Percentiles rank a stretch among this genome's conserved stretches.
Evolutionary conservation across 139 green algal species (phyloP).

Genomic region (Chlorella sp.): DNA sequence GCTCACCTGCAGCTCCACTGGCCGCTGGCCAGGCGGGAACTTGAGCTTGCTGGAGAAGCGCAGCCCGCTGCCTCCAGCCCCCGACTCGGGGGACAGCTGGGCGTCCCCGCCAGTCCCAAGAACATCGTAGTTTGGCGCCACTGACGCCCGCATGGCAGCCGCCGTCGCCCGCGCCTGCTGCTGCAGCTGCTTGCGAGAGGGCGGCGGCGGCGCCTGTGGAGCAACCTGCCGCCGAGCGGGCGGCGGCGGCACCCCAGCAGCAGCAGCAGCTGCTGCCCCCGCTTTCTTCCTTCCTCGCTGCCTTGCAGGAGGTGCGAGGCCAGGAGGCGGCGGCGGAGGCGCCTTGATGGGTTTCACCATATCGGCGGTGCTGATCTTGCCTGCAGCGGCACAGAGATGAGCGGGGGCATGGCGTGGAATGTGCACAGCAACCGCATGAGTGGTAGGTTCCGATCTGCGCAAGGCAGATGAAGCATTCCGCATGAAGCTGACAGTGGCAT

Average conservation of each 20-base stretch:
- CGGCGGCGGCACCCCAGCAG: not conserved
- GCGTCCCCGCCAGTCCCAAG: not conserved
- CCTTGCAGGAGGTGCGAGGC: not conserved
- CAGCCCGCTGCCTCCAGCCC: not conserved
- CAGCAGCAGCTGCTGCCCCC: not conserved
- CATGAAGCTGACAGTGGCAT: no score
- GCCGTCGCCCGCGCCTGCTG: constrained; percentile 5
- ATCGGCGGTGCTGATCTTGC: not conserved
- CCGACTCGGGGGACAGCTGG: not conserved
- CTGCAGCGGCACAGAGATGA: no score
- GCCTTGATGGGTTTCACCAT: constrained; percentile 18
- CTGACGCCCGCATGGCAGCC: not conserved
- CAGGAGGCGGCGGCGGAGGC: not conserved
- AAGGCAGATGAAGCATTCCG: no score
- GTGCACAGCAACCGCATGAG: not conserved
- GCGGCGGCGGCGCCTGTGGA: not conserved
- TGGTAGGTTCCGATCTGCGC: no score
- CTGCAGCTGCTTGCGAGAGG: not conserved
- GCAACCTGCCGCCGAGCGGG: not conserved
- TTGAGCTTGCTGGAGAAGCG: not conserved
- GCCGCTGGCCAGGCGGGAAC: not conserved
- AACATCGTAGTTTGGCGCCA: not conserved
- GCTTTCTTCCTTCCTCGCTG: not conserved
- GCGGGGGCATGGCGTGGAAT: not conserved
- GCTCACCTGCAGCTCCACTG: constrained; percentile 16